Evolutionary conservation across 169 alveolate genomes (phyloP).

Genomic region (Babesia bovis): DNA sequence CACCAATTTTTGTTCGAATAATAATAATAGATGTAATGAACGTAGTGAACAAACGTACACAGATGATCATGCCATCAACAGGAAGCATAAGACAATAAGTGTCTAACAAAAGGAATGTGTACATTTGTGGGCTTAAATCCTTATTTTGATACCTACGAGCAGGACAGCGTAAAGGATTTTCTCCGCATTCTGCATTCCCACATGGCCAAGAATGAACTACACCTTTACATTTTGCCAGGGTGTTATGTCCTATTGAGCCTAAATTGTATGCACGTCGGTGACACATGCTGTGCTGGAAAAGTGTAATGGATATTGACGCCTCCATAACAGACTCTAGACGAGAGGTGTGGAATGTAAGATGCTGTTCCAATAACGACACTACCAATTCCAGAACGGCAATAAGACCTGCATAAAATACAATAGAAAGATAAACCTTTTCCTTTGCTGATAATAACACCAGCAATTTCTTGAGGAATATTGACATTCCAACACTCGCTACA

Average conservation of each 20-base stretch:
- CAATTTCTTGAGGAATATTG: constrained; percentile 22
- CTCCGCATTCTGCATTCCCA: constrained; percentile 18
- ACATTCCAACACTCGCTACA: constrained; percentile 22
- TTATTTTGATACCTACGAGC: constrained; percentile 47
- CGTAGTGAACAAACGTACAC: constrained; percentile 12
- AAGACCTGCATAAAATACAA: background rate
- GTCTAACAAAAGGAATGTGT: constrained; percentile 36
- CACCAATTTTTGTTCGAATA: constrained; percentile 1
- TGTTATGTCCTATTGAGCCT: background rate
- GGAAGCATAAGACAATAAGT: constrained; percentile 20
- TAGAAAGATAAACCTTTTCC: background rate
- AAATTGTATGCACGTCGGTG: constrained; percentile 32
- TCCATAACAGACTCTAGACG: constrained; percentile 42
- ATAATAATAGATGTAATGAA: constrained; percentile 2
- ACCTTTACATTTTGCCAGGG: constrained; percentile 5
- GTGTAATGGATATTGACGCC: constrained; percentile 41
- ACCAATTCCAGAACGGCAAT: constrained; percentile 16
- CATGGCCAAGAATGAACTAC: constrained; percentile 49
- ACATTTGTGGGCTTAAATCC: constrained; percentile 49
- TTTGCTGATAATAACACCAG: background rate
- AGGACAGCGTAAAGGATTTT: constrained; percentile 51
- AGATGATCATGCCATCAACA: constrained; percentile 35
- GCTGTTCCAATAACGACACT: constrained; percentile 32
- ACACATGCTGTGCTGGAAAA: constrained; percentile 61
- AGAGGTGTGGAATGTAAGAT: constrained; percentile 31